Conservation (phyloP, 768 basidiomycete genomes). For the Rhodotorula babjevae region DNA sequence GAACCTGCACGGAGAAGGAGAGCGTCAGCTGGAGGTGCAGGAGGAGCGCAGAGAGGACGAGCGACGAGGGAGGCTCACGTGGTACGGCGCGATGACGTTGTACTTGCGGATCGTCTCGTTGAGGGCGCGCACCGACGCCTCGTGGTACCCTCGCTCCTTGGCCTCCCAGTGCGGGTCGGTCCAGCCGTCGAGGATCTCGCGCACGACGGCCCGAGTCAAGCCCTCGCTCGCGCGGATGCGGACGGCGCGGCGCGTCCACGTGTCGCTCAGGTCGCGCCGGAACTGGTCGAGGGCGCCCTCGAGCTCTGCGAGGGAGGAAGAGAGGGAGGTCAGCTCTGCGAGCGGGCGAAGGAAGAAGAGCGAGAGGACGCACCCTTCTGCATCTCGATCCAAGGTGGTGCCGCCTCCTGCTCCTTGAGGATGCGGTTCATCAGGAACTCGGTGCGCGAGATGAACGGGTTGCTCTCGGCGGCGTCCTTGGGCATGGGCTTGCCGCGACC, state of each 20-base stretch:
- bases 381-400: slow-evolving; percentile 80
- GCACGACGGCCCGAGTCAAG: slow-evolving; percentile 38
- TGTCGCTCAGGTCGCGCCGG: slow-evolving; percentile 60
- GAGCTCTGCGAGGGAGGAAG: slow-evolving; percentile 53
- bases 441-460: slow-evolving; percentile 63
- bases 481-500: slow-evolving; percentile 55
- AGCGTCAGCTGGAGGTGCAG: not conserved
- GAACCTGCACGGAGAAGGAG: slow-evolving; percentile 51
- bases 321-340: not conserved
- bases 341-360: not conserved
- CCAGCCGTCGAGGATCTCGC: slow-evolving; percentile 19
- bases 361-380: slow-evolving; percentile 57
- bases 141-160: slow-evolving; percentile 52
- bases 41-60: too few relatives aligned
- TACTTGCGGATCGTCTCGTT: slow-evolving; percentile 64
- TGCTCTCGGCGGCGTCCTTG: slow-evolving; percentile 53
- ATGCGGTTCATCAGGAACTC: slow-evolving; percentile 84
- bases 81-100: slow-evolving; percentile 71
- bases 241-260: slow-evolving; percentile 71
- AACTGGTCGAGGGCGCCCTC: slow-evolving; percentile 62
- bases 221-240: slow-evolving; percentile 55
- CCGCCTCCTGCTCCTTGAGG: slow-evolving; percentile 71
- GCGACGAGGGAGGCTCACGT: not conserved
- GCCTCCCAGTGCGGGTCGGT: slow-evolving; percentile 68
- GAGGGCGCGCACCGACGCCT: slow-evolving; percentile 16